Base-by-base conservation (phyloP, 371 early-diverging fungal genomes). In the Mucor circinelloides region DNA sequence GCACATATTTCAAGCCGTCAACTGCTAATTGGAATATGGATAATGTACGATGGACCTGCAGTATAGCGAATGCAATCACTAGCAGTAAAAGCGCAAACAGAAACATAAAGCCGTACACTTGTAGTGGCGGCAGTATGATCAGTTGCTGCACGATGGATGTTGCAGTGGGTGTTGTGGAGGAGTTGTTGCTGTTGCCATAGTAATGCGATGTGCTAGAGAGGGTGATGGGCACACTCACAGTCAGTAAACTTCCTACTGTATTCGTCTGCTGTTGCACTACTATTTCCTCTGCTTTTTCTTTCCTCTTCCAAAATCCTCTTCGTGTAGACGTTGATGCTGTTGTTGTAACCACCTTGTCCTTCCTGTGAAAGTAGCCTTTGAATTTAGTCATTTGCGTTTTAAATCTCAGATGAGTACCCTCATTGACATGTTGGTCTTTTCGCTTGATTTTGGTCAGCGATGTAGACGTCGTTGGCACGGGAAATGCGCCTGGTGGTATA, bases 51-150 rank as follows among this genome's bases (percentile, higher is more conserved):
- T 62, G 63, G 17, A 62, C 32, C 25, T 62, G 50, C 12, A 62
- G 32, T 46, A 62, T 62, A 17, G 50, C 63, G 34, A 62, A 62
- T 62, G 63, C 52, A 31, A 62, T 31, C 21, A 62, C 63, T 25
- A 62, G 36, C 32, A 62, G 31, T 21, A 32, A 21, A 15, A 62
- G 25, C 6, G 30, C 50, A 23, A 50, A 15, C 9, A 62, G 25
- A 48, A 32, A 48, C 34, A 62, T 44, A 23, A 62, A 48, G 17
- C 46, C 32, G 21, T 62, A 48, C 17, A 34, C 63, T 25, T 62
- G 46, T 17, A 50, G 23, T 32, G 63, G 34, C 17, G 63, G 63
- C 25, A 62, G 10, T 32, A 62, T 28, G 25, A 50, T 50, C 13
- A 62, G 4, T 50, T 62, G 50, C 9, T 48, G 63, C 31, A 62